Conservation (phyloP, 2,329 filamentous ascomycete genomes). For the Cercospora sp. region DNA sequence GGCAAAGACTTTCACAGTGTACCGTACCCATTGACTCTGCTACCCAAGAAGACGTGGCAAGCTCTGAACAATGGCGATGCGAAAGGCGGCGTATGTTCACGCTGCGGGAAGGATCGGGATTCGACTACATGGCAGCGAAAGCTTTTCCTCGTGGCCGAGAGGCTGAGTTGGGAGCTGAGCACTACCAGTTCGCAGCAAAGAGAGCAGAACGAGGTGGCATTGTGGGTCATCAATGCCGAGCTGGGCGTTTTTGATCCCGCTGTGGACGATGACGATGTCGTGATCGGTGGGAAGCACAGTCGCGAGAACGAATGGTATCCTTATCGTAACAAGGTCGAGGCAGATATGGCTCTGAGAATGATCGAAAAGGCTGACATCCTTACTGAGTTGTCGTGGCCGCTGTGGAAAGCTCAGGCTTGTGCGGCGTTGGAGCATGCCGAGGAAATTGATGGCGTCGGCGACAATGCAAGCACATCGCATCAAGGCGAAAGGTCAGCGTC, state of each 20-base stretch:
- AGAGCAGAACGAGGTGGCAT: constrained; percentile 25
- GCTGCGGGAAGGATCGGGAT: constrained; percentile 21
- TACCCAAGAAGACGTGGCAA: constrained; percentile 26
- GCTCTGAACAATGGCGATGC: constrained; percentile 21
- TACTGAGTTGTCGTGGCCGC: constrained; percentile 19
- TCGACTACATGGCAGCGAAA: constrained; percentile 25
- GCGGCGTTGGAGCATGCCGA: not conserved
- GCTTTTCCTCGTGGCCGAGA: constrained; percentile 30
- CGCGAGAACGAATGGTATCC: constrained; percentile 25
- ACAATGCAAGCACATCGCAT: not conserved
- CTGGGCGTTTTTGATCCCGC: constrained; percentile 29
- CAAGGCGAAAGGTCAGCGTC: not conserved
- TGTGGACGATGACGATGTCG: constrained; percentile 25
- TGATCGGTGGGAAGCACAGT: constrained; percentile 23
- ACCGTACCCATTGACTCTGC: constrained; percentile 24
- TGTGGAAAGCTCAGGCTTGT: constrained; percentile 15
- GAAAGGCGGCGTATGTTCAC: constrained; percentile 21
- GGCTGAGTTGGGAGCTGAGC: constrained; percentile 22
- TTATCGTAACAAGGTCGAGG: constrained; percentile 19
- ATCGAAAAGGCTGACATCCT: constrained; percentile 25
- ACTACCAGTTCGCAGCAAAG: constrained; percentile 20
- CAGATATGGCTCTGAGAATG: constrained; percentile 22
- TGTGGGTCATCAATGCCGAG: constrained; percentile 28
- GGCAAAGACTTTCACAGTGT: constrained; percentile 24
- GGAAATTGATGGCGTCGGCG: not conserved